Evolutionary conservation across 345 rosid genomes (phyloP).

Genomic region (rapeseed (Brassica napus)): Da-Ae NC_063449.1:4493501-4494000

Average conservation of each 20-base stretch:
- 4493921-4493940: slow-evolving; percentile 71
- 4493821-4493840: slow-evolving; percentile 74
- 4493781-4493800: slow-evolving; percentile 88
- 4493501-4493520: slow-evolving; percentile 96
- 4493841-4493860: slow-evolving; percentile 76
- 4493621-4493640: slow-evolving; percentile 93
- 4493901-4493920: slow-evolving; percentile 79
- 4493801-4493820: slow-evolving; percentile 68
- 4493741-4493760: slow-evolving; percentile 76
- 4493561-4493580: slow-evolving; percentile 86
- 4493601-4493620: slow-evolving; percentile 75
- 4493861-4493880: slow-evolving; percentile 70
- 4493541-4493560: slow-evolving; percentile 95
- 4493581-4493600: slow-evolving; percentile 74
- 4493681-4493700: slow-evolving; percentile 72
- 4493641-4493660: slow-evolving; percentile 86
- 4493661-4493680: slow-evolving; percentile 84
- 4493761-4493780: slow-evolving; percentile 76
- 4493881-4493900: slow-evolving; percentile 57
- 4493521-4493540: slow-evolving; percentile 98
- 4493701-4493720: slow-evolving; percentile 72
- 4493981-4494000: slow-evolving; percentile 79
- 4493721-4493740: slow-evolving; percentile 74
- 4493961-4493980: slow-evolving; percentile 73
- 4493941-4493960: slow-evolving; percentile 69